Percentiles rank a stretch among this genome's conserved stretches.
These are phyloP conservation scores for Talaromyces albobiverticillius DNA, from an alignment of 2,329 filamentous ascomycete genomes.

Conservation along the genomic window DNA sequence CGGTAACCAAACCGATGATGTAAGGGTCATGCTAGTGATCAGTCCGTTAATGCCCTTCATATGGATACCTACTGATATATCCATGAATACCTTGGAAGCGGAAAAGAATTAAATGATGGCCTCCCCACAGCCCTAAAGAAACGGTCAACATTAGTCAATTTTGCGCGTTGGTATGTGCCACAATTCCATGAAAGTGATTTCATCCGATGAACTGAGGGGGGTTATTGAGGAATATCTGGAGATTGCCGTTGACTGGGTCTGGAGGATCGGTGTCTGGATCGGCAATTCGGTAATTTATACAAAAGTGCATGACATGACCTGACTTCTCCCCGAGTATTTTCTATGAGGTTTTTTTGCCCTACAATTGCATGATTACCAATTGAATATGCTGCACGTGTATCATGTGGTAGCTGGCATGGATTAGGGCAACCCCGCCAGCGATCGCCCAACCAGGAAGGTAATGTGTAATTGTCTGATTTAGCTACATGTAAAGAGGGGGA, in stretches of 20 bases:
- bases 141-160: slow-evolving; percentile 46
- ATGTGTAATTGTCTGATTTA: slow-evolving; percentile 6
- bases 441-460: slow-evolving; percentile 7
- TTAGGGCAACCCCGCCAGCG: background rate
- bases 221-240: slow-evolving; percentile 47
- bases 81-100: background rate
- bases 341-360: background rate
- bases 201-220: slow-evolving; percentile 50
- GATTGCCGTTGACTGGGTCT: slow-evolving; percentile 51
- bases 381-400: background rate
- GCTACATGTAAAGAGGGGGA: background rate
- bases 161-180: slow-evolving; percentile 57
- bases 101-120: background rate
- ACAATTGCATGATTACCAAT: background rate
- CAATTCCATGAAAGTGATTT: slow-evolving; percentile 56
- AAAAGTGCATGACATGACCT: slow-evolving; percentile 36
- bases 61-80: background rate
- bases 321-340: background rate
- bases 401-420: background rate
- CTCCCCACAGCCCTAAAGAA: background rate
- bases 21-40: slow-evolving; percentile 58
- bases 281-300: slow-evolving; percentile 61
- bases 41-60: slow-evolving; percentile 22
- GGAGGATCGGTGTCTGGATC: slow-evolving; percentile 50
- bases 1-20: slow-evolving; percentile 53